Percentiles rank a stretch among this genome's conserved stretches.
phyloP scores from a whole-genome alignment of 2,329 filamentous ascomycete species.

The Pyricularia pennisetigena region DNA sequence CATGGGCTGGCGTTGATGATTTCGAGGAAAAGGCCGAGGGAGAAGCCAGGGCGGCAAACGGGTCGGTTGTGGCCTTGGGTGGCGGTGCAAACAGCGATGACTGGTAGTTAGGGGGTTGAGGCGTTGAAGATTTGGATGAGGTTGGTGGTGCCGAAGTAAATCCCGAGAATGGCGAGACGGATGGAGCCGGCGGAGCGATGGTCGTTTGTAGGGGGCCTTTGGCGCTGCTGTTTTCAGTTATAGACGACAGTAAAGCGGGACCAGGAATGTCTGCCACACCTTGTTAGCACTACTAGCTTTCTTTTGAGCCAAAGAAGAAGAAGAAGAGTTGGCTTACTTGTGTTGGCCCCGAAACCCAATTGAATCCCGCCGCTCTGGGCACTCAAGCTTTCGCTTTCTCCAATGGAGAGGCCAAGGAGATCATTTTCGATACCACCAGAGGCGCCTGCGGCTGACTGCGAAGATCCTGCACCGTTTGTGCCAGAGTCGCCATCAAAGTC shows the following conservation, averaged over 20 bases:
- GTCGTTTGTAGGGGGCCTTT: conserved; percentile 25
- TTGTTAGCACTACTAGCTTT: conserved; percentile 14
- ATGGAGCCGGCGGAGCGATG: conserved; percentile 12
- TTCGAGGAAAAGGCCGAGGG: conserved; percentile 25
- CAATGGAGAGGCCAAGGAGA: conserved; percentile 77
- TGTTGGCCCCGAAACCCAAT: conserved; percentile 64
- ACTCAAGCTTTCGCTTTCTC: conserved; percentile 54
- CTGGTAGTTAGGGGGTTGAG: conserved; percentile 35
- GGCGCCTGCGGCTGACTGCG: conserved; percentile 30
- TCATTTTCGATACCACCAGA: conserved; percentile 76
- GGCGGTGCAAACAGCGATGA: conserved; percentile 37
- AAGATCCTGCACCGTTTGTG: conserved; percentile 33
- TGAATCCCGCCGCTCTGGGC: conserved; percentile 68
- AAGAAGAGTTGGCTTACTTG: conserved; percentile 37
- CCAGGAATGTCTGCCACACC: conserved; percentile 47
- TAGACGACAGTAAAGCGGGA: conserved; percentile 53
- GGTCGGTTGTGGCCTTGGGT: conserved; percentile 32
- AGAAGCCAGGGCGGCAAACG: conserved; percentile 40
- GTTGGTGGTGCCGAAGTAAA: conserved; percentile 38
- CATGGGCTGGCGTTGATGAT: conserved; percentile 22
- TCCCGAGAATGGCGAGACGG: conserved; percentile 44
- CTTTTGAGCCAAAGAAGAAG: conserved; percentile 2
- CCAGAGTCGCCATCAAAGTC: conserved; percentile 64
- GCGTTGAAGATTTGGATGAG: conserved; percentile 40
- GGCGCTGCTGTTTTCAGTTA: conserved; percentile 52